Base-by-base conservation (phyloP, 352 stramenopile species). In the Blastocystis sp. region DNA sequence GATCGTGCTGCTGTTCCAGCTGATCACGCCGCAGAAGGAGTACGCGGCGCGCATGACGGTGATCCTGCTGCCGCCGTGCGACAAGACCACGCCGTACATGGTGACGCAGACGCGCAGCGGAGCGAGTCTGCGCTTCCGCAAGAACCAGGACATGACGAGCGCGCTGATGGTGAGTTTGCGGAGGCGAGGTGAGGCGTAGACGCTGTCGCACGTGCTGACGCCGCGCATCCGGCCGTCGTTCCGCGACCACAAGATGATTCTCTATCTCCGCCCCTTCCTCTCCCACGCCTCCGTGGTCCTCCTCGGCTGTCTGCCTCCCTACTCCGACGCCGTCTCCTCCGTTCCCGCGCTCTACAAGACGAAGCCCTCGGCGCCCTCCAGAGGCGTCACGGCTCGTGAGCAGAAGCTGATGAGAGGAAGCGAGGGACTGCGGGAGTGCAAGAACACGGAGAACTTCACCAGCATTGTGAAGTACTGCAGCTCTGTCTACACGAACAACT, bases 231-330 rank as follows among this genome's bases (percentile, higher is more conserved):
- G 74, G 26, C 55, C 65, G 60, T 55, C 74, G 2, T 85, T 67
- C 55, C 74, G 74, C 29, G 74, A 85, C 33, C 65, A 62, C 33
- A 85, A 85, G 33, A 26, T 85, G 2, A 85, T 59, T 6, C 74
- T 85, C 31, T 85, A 85, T 31, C 61, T 85, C 19, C 74, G 74
- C 21, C 74, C 74, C 21, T 85, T 85, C 31, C 59, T 85, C 31
- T 41, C 26, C 1, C 41, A 62, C 41, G 39, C 74, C n/a, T 19
- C 55, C 37, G 31, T 63, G 2, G 41, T 37, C 3, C 29, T 85
- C 0, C 19, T 85, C 26, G 74, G 55, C 26, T 85, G 74, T 69
- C 51, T 85, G 2, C 74, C 74, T 6, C 74, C 74, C 9, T 85
- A 85, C 31, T 37, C 65, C 35, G 37, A 62, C 37, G 16, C 74